Evolutionary conservation across 768 basidiomycete genomes (phyloP).

Genomic region (Rickenella mellea): DNA sequence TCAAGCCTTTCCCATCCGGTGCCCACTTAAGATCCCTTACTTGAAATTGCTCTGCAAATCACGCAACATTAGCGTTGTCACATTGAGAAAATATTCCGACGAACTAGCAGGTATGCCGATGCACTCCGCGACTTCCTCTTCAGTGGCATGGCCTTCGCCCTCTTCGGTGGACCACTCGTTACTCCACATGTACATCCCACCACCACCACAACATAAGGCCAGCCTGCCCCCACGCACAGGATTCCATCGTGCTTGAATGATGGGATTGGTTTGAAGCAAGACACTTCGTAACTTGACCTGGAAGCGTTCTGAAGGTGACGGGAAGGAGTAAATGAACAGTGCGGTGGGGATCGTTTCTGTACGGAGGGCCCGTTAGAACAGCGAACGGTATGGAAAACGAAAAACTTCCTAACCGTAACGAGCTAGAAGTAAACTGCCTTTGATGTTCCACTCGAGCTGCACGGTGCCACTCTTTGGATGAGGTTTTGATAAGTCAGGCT

Average conservation of each 20-base stretch:
- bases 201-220: slow-evolving; percentile 55
- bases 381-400: background rate
- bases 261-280: slow-evolving; percentile 52
- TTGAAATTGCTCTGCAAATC: slow-evolving; percentile 53
- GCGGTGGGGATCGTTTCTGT: slow-evolving; percentile 55
- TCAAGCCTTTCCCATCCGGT: slow-evolving; percentile 76
- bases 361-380: slow-evolving; percentile 7
- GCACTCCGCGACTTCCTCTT: slow-evolving; percentile 80
- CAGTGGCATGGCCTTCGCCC: slow-evolving; percentile 31
- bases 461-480: slow-evolving; percentile 57
- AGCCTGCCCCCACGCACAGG: slow-evolving; percentile 70
- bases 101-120: slow-evolving; percentile 80
- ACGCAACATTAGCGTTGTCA: background rate
- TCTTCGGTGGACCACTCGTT: slow-evolving; percentile 58
- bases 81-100: slow-evolving; percentile 23
- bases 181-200: slow-evolving; percentile 71
- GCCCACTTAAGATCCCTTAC: slow-evolving; percentile 68
- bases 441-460: slow-evolving; percentile 76
- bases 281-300: slow-evolving; percentile 56
- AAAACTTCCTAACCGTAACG: slow-evolving; percentile 50
- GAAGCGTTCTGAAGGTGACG: slow-evolving; percentile 46
- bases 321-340: slow-evolving; percentile 67
- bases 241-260: slow-evolving; percentile 72
- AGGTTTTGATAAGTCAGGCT: slow-evolving; percentile 50
- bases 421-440: slow-evolving; percentile 62